phyloP scores from a whole-genome alignment of 345 rosid genomes.

The Viola odorata region DNA sequence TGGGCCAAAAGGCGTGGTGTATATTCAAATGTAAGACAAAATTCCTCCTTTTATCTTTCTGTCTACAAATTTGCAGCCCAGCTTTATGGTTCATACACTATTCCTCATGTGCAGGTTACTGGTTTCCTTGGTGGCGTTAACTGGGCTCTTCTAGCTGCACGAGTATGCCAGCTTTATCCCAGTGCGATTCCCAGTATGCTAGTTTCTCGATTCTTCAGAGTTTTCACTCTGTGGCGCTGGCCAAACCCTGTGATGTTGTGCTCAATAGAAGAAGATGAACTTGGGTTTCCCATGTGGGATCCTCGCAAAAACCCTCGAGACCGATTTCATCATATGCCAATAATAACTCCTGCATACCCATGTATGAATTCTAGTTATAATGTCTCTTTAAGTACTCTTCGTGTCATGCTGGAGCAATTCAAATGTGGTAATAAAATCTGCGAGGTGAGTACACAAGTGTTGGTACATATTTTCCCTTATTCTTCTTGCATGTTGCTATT shows the following conservation, averaged over 20 bases:
- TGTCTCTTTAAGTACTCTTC: constrained; percentile 65
- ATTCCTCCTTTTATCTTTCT: neutral
- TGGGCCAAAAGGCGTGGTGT: constrained; percentile 76
- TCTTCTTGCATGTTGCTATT: constrained; percentile 3
- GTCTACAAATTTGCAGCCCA: neutral
- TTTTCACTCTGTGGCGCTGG: constrained; percentile 72
- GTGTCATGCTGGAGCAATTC: constrained; percentile 71
- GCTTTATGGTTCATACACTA: neutral
- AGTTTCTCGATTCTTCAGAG: constrained; percentile 64
- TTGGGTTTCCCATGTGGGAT: constrained; percentile 67
- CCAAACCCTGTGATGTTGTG: constrained; percentile 82
- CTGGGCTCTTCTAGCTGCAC: constrained; percentile 75
- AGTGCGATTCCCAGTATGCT: constrained; percentile 69
- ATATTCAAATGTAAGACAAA: constrained; percentile 61
- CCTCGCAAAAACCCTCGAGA: constrained; percentile 65
- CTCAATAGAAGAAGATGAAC: constrained; percentile 57
- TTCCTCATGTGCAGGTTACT: constrained; percentile 39
- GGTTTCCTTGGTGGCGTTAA: constrained; percentile 78
- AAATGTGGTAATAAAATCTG: constrained; percentile 49
- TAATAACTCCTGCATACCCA: constrained; percentile 78
- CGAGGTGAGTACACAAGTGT: constrained; percentile 33
- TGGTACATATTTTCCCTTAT: neutral
- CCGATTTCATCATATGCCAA: constrained; percentile 64
- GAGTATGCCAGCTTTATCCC: constrained; percentile 75
- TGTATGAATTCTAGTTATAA: constrained; percentile 82